phyloP scores from a whole-genome alignment of 2,329 filamentous ascomycete species.

The Aspergillus fischeri region DNA sequence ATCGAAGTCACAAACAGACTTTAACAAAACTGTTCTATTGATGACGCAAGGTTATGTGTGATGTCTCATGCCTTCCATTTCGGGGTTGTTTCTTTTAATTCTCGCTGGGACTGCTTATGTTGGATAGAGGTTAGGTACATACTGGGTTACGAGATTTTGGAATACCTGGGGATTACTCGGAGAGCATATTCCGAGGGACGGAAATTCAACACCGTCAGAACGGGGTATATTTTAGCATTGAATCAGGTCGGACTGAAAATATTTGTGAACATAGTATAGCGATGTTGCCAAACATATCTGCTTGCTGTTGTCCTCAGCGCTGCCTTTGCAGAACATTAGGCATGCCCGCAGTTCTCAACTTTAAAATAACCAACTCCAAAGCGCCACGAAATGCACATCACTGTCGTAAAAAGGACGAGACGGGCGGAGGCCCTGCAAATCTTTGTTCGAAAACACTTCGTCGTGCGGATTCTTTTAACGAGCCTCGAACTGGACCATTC shows the following conservation, averaged over 20 bases:
- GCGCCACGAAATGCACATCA: constrained; percentile 32
- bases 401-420: constrained; percentile 12
- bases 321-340: not conserved
- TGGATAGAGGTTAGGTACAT: not conserved
- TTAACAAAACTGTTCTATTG: constrained; percentile 14
- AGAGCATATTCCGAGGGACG: not conserved
- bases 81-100: constrained; percentile 1
- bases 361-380: constrained; percentile 20
- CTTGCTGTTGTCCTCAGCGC: not conserved
- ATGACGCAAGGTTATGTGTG: not conserved
- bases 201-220: not conserved
- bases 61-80: constrained; percentile 12
- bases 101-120: not conserved
- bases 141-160: not conserved
- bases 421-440: constrained; percentile 10
- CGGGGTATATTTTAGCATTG: not conserved
- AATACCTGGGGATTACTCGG: not conserved
- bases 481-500: constrained; percentile 98
- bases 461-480: constrained; percentile 50
- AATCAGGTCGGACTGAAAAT: not conserved
- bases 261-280: not conserved
- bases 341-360: not conserved
- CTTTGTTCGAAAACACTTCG: not conserved
- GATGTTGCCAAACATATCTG: not conserved
- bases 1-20: constrained; percentile 71